Base-by-base conservation (phyloP, 2,329 filamentous ascomycete genomes). In the Arthrinium phaeospermum region DNA sequence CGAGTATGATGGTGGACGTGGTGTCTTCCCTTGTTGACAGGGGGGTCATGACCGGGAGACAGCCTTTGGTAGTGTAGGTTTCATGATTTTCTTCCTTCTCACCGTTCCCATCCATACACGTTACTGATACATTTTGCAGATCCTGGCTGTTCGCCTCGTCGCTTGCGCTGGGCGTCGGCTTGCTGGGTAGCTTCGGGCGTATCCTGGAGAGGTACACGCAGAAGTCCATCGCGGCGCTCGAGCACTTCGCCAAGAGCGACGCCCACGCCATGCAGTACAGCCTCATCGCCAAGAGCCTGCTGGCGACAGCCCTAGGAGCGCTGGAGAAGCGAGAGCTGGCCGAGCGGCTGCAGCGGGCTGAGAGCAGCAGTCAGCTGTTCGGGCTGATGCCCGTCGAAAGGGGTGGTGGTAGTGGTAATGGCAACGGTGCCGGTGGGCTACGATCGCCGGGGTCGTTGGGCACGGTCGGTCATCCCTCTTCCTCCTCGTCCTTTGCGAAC, bases 121-220 rank as follows among this genome's bases (percentile, higher is more conserved):
- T 45, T 44, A 12, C 8, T 0, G 19, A 69, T 10, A 37, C 14
- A 30, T 67, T 22, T 71, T 27, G 24, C 45, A 88, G 87, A 3
- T 88, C 86, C 0, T 89, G 87, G 87, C 77, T 89, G 0, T 89
- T 89, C 73, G 86, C 87, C 0, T 84, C 86, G 0, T 87, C 87
- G 0, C 81, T 89, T 0, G 87, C 88, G 0, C 82, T 88, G 0
- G 87, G 87, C 0, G 80, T 88, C 1, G 87, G 87, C 0, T 82
- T 89, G 0, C 80, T 89, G 0, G 86, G 86, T 0, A 84, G 84
- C 0, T 89, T 89, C 49, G 87, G 87, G 1, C 84, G 86, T 5
- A 84, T 87, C 14, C 81, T 89, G 0, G 87, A 89, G 70, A 86
- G 86, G 71, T 83, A 88, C 72, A 84, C 83, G 0, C 83, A 83